These are phyloP conservation scores for Microsporum ferrugineum DNA, from an alignment of 2,329 filamentous ascomycete genomes.

Conservation along the genomic window DNA sequence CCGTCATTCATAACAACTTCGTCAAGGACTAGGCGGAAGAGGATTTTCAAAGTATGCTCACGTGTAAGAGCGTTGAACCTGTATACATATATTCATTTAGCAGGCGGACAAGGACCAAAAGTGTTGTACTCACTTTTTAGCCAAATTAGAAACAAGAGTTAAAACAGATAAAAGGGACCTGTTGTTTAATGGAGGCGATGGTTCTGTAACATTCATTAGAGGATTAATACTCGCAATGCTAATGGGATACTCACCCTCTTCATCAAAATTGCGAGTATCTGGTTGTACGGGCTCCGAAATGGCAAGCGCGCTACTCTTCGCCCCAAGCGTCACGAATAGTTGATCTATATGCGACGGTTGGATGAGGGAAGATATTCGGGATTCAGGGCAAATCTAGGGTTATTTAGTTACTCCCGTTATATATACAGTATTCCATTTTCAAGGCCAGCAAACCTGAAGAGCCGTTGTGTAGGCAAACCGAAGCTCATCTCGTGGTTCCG, in stretches of 20 bases:
- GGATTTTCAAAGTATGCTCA: constrained; percentile 22
- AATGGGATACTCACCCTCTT: not conserved
- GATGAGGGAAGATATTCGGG: constrained; percentile 25
- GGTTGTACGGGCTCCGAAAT: not conserved
- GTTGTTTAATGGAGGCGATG: constrained; percentile 11
- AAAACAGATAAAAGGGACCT: constrained; percentile 25
- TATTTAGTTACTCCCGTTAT: constrained; percentile 11
- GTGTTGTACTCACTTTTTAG: constrained; percentile 20
- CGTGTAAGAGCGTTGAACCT: constrained; percentile 27
- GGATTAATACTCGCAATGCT: too few relatives aligned
- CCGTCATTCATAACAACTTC: constrained; percentile 22
- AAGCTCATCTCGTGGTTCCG: constrained; percentile 45
- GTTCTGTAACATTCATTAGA: not conserved
- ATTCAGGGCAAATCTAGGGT: constrained; percentile 19
- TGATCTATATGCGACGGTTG: constrained; percentile 34
- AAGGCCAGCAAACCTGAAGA: constrained; percentile 34
- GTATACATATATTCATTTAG: constrained; percentile 4
- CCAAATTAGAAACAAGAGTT: constrained; percentile 23
- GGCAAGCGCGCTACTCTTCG: constrained; percentile 37
- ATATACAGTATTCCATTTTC: too few relatives aligned
- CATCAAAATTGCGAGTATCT: not conserved
- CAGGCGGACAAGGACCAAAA: not conserved
- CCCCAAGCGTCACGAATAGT: constrained; percentile 51
- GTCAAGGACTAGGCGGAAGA: constrained; percentile 31
- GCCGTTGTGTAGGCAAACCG: constrained; percentile 49